A percentile compares a stretch with the other conserved stretches of the same genome.
Evolutionary conservation across 257 asterid species (phyloP).

Genomic region (Capsicum chinense): DNA sequence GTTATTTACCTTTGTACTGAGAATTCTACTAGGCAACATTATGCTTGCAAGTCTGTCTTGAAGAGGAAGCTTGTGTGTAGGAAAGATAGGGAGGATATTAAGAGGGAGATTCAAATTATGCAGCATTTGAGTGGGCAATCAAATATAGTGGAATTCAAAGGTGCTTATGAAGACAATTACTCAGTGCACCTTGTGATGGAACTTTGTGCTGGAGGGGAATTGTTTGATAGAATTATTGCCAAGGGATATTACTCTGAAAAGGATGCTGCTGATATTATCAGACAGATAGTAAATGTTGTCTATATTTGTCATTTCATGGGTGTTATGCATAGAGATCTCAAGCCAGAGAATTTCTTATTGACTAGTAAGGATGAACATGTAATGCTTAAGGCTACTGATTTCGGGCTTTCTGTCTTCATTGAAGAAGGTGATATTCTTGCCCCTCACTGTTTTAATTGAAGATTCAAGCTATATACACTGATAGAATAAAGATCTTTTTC

Average conservation of each 20-base stretch:
- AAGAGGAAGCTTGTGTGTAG: constrained; percentile 78
- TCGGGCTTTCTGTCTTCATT: constrained; percentile 85
- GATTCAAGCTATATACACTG: not conserved
- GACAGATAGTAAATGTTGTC: constrained; percentile 87
- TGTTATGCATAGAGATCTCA: constrained; percentile 91
- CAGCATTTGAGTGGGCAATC: constrained; percentile 87
- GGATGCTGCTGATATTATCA: constrained; percentile 71
- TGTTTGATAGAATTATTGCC: constrained; percentile 80
- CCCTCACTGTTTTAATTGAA: not conserved
- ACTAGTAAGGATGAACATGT: constrained; percentile 70
- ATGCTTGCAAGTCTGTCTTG: constrained; percentile 78
- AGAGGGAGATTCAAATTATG: constrained; percentile 79
- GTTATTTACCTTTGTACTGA: constrained; percentile 71
- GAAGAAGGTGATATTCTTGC: constrained; percentile 65
- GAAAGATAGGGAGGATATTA: constrained; percentile 80
- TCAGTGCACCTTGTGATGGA: constrained; percentile 85
- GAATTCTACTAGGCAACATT: constrained; percentile 51
- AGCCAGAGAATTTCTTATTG: constrained; percentile 89
- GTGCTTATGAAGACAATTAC: constrained; percentile 76
- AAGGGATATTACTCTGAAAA: constrained; percentile 81
- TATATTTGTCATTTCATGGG: constrained; percentile 90
- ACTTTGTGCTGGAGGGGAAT: constrained; percentile 86
- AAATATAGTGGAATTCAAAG: constrained; percentile 79
- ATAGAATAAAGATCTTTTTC: not conserved
- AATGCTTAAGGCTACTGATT: constrained; percentile 80